These are phyloP conservation scores for Agrocybe praecox DNA, from an alignment of 768 basidiomycete genomes.

Conservation along the genomic window DNA sequence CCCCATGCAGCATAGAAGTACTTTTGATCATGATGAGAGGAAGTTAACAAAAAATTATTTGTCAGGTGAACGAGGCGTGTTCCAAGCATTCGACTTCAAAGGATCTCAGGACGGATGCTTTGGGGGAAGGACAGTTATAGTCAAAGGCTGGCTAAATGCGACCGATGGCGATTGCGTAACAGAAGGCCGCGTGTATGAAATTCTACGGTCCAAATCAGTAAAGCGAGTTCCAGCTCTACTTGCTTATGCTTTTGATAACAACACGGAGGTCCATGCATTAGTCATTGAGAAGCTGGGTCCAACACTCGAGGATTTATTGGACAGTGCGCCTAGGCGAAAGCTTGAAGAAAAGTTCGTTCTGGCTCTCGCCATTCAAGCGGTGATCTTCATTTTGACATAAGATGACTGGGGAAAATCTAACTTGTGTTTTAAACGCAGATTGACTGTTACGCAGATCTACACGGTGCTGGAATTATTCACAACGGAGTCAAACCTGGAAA, in stretches of 20 bases:
- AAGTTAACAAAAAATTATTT: no score
- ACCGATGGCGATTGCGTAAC: slow-evolving; percentile 27
- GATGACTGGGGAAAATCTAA: slow-evolving; percentile 23
- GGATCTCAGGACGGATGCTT: slow-evolving; percentile 22
- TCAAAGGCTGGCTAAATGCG: slow-evolving; percentile 28
- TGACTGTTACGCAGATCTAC: slow-evolving; percentile 25
- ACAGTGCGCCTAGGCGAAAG: slow-evolving; percentile 10
- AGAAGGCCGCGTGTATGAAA: slow-evolving; percentile 24
- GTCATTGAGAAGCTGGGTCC: slow-evolving; percentile 29
- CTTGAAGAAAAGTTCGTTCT: slow-evolving; percentile 14
- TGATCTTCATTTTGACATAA: neutral
- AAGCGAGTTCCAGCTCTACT: slow-evolving; percentile 18
- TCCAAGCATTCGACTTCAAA: slow-evolving; percentile 29
- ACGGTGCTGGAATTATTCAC: slow-evolving; percentile 27
- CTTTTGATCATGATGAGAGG: neutral
- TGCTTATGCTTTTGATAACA: slow-evolving; percentile 14
- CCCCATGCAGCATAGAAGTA: neutral
- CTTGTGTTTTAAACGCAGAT: slow-evolving; percentile 27
- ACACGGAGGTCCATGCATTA: slow-evolving; percentile 24
- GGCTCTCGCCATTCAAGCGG: neutral
- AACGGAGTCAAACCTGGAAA: slow-evolving; percentile 34
- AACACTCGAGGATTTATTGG: slow-evolving; percentile 24
- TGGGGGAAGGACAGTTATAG: slow-evolving; percentile 19
- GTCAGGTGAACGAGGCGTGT: slow-evolving; percentile 26
- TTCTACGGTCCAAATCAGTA: slow-evolving; percentile 9